These are phyloP conservation scores for Yamadazyma conglobata DNA, from an alignment of 1,139 yeast species.

Conservation along the genomic window DNA sequence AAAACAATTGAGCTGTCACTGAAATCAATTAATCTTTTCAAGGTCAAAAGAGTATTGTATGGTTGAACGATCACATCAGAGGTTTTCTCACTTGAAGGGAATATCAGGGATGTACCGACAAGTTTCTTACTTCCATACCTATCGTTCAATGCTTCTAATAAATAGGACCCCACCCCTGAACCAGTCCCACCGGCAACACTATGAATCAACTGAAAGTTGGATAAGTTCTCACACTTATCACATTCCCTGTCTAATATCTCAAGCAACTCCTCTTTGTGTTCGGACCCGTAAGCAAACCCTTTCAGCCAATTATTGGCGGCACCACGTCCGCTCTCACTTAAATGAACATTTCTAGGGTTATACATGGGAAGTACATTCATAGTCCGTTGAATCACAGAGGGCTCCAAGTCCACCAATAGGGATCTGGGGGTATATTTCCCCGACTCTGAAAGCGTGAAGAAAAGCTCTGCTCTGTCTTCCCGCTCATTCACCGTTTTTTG, in stretches of 20 bases:
- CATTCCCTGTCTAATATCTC: conserved; percentile 88
- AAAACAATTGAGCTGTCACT: conserved; percentile 86
- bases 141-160: conserved; percentile 77
- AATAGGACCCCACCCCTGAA: conserved; percentile 84
- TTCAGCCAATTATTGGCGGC: conserved; percentile 97
- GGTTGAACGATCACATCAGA: conserved; percentile 98
- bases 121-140: conserved; percentile 76
- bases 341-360: conserved; percentile 79
- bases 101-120: conserved; percentile 80
- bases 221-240: conserved; percentile 85
- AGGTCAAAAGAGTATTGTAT: conserved; percentile 79
- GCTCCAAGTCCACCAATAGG: conserved; percentile 81
- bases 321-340: conserved; percentile 78
- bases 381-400: conserved; percentile 77
- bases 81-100: conserved; percentile 71
- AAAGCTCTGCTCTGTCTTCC: conserved; percentile 78
- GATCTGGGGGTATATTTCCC: conserved; percentile 87
- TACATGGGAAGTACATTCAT: conserved; percentile 61
- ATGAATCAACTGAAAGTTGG: conserved; percentile 87
- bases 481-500: conserved; percentile 26
- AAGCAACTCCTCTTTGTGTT: conserved; percentile 64
- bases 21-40: conserved; percentile 74
- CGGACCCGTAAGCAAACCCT: conserved; percentile 77
- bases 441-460: conserved; percentile 71
- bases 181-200: conserved; percentile 99